phyloP scores from a whole-genome alignment of 2,329 filamentous ascomycete genomes.

The Ceratocystis variospora region DNA sequence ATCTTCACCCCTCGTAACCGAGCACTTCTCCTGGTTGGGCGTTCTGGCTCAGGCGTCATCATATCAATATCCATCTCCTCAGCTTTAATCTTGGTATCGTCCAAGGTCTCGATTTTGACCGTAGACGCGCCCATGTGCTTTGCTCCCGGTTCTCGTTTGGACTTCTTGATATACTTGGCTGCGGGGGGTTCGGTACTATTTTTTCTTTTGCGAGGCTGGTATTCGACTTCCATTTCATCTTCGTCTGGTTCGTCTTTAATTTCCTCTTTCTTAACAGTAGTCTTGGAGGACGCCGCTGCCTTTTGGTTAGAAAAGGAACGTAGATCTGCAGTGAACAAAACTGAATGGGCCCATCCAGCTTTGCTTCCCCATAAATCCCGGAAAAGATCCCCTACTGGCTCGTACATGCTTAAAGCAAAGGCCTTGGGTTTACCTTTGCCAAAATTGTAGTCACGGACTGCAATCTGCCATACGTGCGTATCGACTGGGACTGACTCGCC shows the following conservation, averaged over 20 bases:
- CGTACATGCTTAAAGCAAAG: conserved; percentile 76
- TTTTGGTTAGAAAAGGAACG: conserved; percentile 62
- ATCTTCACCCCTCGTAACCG: conserved; percentile 13
- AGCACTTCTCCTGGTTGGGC: conserved; percentile 14
- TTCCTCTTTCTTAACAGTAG: conserved; percentile 21
- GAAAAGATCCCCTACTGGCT: conserved; percentile 82
- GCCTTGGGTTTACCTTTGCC: conserved; percentile 73
- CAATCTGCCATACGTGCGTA: conserved; percentile 98
- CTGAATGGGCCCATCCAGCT: conserved; percentile 94
- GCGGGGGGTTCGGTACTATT: not conserved
- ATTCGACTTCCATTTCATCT: conserved; percentile 24
- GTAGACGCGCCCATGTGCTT: not conserved
- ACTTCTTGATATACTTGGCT: not conserved
- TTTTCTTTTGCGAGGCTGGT: conserved; percentile 21
- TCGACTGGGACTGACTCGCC: conserved; percentile 90
- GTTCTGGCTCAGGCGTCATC: conserved; percentile 14
- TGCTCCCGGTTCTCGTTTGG: not conserved
- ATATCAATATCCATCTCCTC: conserved; percentile 18
- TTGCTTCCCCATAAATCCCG: conserved; percentile 79
- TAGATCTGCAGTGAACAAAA: conserved; percentile 87
- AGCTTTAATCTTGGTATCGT: conserved; percentile 13
- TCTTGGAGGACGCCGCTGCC: conserved; percentile 12
- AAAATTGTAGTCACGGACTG: conserved; percentile 88
- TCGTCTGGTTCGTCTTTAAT: conserved; percentile 21
- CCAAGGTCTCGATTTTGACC: conserved; percentile 14